Evolutionary conservation across 2,329 filamentous ascomycete genomes (phyloP).

Genomic region (Diaporthe amygdali): DNA sequence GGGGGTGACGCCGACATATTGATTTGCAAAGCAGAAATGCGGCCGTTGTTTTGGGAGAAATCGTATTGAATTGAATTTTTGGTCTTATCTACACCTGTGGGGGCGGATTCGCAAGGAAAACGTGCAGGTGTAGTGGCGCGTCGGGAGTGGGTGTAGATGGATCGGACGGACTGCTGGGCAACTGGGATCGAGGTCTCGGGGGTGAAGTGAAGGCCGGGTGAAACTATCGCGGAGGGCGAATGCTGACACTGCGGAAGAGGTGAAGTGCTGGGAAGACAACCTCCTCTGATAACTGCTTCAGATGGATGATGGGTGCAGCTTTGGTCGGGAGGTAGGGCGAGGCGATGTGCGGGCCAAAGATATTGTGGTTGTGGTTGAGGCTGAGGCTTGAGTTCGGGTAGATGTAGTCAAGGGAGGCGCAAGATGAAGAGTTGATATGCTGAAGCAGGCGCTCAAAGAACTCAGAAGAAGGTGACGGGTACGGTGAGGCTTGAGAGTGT

Average conservation of each 20-base stretch:
- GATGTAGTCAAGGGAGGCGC: conserved; percentile 25
- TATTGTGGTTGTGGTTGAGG: conserved; percentile 21
- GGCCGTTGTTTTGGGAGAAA: conserved; percentile 47
- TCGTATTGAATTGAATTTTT: conserved; percentile 54
- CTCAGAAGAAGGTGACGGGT: conserved; percentile 23
- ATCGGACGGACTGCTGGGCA: conserved; percentile 24
- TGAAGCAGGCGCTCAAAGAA: conserved; percentile 25
- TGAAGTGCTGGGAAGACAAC: conserved; percentile 35
- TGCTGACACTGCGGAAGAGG: conserved; percentile 37
- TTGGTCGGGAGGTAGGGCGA: conserved; percentile 22
- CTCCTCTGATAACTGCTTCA: conserved; percentile 26
- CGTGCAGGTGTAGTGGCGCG: conserved; percentile 80
- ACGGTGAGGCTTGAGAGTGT: conserved; percentile 22
- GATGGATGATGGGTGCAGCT: conserved; percentile 21
- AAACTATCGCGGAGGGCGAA: conserved; percentile 23
- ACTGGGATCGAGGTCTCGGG: conserved; percentile 23
- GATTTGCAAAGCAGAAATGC: conserved; percentile 39
- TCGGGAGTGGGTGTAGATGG: conserved; percentile 41
- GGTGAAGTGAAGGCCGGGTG: conserved; percentile 14
- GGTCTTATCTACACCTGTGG: conserved; percentile 80
- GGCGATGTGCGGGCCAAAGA: conserved; percentile 19
- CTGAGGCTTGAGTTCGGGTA: conserved; percentile 25
- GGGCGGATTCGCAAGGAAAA: conserved; percentile 83
- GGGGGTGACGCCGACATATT: conserved; percentile 77
- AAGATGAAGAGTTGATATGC: conserved; percentile 21